Conservation (phyloP, 73 alveolate species). For the Tetrahymena thermophila region DNA sequence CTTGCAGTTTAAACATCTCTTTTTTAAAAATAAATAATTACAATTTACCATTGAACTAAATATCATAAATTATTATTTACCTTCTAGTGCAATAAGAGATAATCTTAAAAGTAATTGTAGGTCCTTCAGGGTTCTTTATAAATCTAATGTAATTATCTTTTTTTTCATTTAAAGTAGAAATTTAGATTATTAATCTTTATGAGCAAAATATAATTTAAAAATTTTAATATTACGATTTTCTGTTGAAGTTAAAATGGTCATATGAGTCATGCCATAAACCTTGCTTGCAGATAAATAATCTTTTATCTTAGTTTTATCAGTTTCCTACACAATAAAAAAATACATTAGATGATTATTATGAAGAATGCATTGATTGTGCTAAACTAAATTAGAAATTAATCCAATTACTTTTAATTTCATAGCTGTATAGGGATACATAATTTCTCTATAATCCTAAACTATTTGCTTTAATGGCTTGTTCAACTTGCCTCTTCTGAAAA, state of each 20-base stretch:
- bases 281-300: slow-evolving; percentile 68
- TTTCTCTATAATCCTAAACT: slow-evolving; percentile 32
- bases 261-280: slow-evolving; percentile 64
- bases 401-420: slow-evolving; percentile 44
- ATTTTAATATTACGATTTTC: slow-evolving; percentile 35
- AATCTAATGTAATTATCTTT: slow-evolving; percentile 64
- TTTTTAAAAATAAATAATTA: not conserved
- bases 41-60: not conserved
- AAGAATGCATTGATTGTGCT: not conserved
- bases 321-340: slow-evolving; percentile 10
- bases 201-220: not conserved
- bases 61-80: not conserved
- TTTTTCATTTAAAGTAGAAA: not conserved
- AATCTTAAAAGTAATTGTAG: slow-evolving; percentile 69
- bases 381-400: too few species aligned
- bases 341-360: not conserved
- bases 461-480: not conserved
- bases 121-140: slow-evolving; percentile 76
- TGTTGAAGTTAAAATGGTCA: slow-evolving; percentile 72
- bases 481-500: slow-evolving; percentile 32
- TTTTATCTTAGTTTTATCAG: slow-evolving; percentile 65
- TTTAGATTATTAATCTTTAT: not conserved
- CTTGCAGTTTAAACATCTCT: slow-evolving; percentile 46
- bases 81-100: slow-evolving; percentile 52
- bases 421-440: slow-evolving; percentile 39